Evolutionary conservation across 495 filamentous ascomycete species (phyloP).

Genomic region (Pseudevernia furfuracea): DNA sequence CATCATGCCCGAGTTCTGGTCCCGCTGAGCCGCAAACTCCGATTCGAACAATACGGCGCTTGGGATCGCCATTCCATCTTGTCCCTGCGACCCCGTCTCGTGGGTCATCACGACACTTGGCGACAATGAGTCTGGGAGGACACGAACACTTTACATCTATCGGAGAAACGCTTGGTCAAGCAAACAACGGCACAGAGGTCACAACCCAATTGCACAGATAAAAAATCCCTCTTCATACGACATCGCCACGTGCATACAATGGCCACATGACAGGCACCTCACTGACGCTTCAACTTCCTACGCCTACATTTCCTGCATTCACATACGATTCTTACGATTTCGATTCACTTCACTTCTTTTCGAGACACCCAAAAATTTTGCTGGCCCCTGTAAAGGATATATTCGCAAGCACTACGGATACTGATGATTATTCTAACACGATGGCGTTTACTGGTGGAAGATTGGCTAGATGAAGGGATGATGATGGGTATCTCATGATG

Average conservation of each 20-base stretch:
- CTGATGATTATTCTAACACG: background rate
- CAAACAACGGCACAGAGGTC: constrained; percentile 9
- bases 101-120: constrained; percentile 19
- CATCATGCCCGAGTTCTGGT: background rate
- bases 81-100: constrained; percentile 22
- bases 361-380: background rate
- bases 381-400: constrained; percentile 3
- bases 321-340: constrained; percentile 13
- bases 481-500: constrained; percentile 12
- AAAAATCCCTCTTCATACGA: background rate
- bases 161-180: constrained; percentile 21
- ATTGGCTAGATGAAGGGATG: constrained; percentile 9
- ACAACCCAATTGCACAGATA: constrained; percentile 1
- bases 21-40: constrained; percentile 6
- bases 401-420: constrained; percentile 6
- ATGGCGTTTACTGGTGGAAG: constrained; percentile 5
- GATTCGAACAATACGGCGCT: constrained; percentile 33
- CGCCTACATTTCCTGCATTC: background rate
- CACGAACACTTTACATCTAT: constrained; percentile 24
- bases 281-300: background rate
- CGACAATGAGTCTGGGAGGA: constrained; percentile 24
- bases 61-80: constrained; percentile 46
- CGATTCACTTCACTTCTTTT: constrained; percentile 10
- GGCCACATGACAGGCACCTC: background rate
- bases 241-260: background rate